Conservation (phyloP, 306 rosid species). For the Quercus suber region DNA sequence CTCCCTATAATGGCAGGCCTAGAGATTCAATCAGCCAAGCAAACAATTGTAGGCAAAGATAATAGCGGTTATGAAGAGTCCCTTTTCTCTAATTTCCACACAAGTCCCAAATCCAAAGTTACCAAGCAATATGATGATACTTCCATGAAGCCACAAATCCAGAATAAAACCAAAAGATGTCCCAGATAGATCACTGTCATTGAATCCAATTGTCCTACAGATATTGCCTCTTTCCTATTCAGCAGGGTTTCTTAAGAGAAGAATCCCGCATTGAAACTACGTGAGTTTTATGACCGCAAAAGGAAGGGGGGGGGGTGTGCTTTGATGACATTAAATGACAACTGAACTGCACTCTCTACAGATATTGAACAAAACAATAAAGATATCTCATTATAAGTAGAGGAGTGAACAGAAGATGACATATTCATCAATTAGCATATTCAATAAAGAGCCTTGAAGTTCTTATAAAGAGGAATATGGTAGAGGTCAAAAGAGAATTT, state of each 20-base stretch:
- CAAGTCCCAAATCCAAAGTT: not conserved
- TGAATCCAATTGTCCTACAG: not conserved
- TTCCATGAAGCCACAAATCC: not conserved
- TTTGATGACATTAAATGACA: not conserved
- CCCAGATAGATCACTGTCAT: not conserved
- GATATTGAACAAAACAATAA: no score
- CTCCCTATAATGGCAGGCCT: not conserved
- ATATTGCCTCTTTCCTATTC: not conserved
- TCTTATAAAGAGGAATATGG: no score
- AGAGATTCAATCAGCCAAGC: not conserved
- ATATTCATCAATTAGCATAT: no score
- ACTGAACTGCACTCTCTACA: no score
- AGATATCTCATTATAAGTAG: no score
- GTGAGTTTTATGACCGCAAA: not conserved
- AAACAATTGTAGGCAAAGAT: not conserved
- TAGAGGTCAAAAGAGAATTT: no score
- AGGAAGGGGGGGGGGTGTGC: no score
- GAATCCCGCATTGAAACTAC: not conserved
- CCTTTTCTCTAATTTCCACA: not conserved
- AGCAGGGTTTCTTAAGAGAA: not conserved
- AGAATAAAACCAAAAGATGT: not conserved
- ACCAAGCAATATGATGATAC: not conserved
- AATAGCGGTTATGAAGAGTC: not conserved
- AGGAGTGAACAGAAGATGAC: no score
- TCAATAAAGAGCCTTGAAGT: no score